Base-by-base conservation (phyloP, 1,139 yeast species). In the Pichia sp. region DNA sequence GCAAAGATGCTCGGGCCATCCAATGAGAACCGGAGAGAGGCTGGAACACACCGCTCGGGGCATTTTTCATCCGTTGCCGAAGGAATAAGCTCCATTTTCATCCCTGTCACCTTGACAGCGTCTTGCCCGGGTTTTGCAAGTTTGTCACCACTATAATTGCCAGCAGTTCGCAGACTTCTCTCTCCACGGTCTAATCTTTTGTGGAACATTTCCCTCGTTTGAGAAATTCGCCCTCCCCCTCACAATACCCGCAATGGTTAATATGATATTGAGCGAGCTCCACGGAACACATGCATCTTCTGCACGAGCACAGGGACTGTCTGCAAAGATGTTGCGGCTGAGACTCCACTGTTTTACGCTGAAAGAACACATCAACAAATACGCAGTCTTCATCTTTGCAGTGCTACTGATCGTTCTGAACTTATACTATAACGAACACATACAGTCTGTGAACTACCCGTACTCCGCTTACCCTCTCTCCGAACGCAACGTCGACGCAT, bases 391-490 rank as follows among this genome's bases (percentile, higher is more conserved):
- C 4, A 13, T 41, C 2, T 3, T 36, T 6, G n/a, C 22, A 4
- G 28, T 39, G 13, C 23, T 39, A 3, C 3, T 39, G 8, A 10
- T 48, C 10, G 7, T 37, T 6, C 12, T 13, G 12, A 45, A 48
- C 25, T 41, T 26, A 8, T 8, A 39, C 2, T 49, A 41, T 16
- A 12, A 46, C 30, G 30, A 22, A 5, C 36, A 50, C 31, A 40
- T 50, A 2, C 22, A 41, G n/a, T 47, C 46, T 3, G 21, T 21
- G 16, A 19, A 25, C 3, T 39, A 37, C 25, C 50, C 50, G 4
- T 42, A 51, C 6, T 21, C 45, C 2, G 28, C 45, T 21, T 52
- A 52, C n/a, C 55, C 55, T 7, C 36, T 52, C 2, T 52, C 55
- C 6, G 28, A 34, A 10, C 41, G 49, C 26, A 52, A 49, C 30